phyloP scores from a whole-genome alignment of 129 eudicot species.

The Lonicera japonica region DNA sequence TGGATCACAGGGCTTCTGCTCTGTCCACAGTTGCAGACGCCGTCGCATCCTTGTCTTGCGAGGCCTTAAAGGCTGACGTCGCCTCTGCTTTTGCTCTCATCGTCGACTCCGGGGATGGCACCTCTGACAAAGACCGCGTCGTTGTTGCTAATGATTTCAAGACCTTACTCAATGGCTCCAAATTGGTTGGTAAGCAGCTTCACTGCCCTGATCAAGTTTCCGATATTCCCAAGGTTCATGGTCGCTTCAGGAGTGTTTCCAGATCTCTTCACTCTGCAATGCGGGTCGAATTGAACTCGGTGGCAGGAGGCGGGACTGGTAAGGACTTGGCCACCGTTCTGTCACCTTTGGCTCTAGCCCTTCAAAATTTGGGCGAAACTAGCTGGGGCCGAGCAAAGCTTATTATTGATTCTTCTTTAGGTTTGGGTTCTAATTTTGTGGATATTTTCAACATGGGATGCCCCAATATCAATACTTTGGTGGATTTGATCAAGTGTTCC shows the following conservation, averaged over 20 bases:
- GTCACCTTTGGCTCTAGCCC: constrained; percentile 27
- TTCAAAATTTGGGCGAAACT: constrained; percentile 44
- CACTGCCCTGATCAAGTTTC: constrained; percentile 17
- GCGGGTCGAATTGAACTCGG: constrained; percentile 53
- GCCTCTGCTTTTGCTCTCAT: constrained; percentile 34
- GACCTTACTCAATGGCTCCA: constrained; percentile 75
- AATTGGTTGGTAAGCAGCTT: constrained; percentile 32
- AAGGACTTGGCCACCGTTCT: constrained; percentile 22
- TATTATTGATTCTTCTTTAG: constrained; percentile 21
- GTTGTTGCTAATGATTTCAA: constrained; percentile 65
- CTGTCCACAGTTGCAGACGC: constrained; percentile 55
- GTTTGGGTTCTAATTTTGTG: constrained; percentile 20
- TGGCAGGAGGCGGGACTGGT: constrained; percentile 13
- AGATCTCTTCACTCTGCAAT: constrained; percentile 46
- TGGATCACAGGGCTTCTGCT: constrained; percentile 43
- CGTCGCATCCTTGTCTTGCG: constrained; percentile 67
- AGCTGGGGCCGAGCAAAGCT: constrained; percentile 36
- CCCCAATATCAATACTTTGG: constrained; percentile 21
- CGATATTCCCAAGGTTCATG: constrained; percentile 49
- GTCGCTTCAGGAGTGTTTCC: constrained; percentile 50
- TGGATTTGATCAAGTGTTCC: constrained; percentile 19
- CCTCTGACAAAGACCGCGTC: constrained; percentile 42
- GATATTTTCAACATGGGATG: constrained; percentile 26
- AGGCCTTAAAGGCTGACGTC: constrained; percentile 53
- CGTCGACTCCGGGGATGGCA: constrained; percentile 78